Conservation (phyloP, 78 protist genomes). For the Dictyostelium brefeldianum region DNA sequence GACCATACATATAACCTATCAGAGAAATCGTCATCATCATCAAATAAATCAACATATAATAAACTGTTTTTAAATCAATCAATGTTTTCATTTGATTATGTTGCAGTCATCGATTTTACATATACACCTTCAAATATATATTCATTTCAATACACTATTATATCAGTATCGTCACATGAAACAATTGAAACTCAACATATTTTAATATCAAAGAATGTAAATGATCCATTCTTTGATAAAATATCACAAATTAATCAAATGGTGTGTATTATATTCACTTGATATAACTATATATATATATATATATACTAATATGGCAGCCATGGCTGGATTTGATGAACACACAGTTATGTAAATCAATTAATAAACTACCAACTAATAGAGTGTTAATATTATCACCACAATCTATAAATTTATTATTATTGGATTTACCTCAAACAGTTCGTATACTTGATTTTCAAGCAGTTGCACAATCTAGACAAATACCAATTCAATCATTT, state of each 20-base stretch:
- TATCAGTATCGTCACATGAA: background rate
- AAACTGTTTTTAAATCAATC: background rate
- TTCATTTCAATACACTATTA: background rate
- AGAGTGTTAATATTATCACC: background rate
- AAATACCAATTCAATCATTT: background rate
- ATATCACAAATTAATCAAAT: background rate
- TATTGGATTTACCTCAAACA: background rate
- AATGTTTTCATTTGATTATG: background rate
- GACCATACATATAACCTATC: too few relatives aligned
- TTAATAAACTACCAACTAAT: background rate
- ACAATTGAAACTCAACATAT: background rate
- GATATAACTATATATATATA: too few relatives aligned
- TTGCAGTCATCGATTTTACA: background rate
- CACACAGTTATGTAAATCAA: too few relatives aligned
- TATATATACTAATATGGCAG: too few relatives aligned
- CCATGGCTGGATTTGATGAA: too few relatives aligned
- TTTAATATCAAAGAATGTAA: background rate
- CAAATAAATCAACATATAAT: too few relatives aligned
- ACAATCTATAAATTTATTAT: background rate
- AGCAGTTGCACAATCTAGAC: background rate
- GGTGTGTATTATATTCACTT: too few relatives aligned
- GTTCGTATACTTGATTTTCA: slow-evolving; percentile 1
- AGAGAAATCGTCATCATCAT: too few relatives aligned
- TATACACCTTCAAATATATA: background rate
- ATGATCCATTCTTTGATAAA: background rate